These are phyloP conservation scores for Aspergillus indologenus DNA, from an alignment of 495 filamentous ascomycete species.

Conservation along the genomic window DNA sequence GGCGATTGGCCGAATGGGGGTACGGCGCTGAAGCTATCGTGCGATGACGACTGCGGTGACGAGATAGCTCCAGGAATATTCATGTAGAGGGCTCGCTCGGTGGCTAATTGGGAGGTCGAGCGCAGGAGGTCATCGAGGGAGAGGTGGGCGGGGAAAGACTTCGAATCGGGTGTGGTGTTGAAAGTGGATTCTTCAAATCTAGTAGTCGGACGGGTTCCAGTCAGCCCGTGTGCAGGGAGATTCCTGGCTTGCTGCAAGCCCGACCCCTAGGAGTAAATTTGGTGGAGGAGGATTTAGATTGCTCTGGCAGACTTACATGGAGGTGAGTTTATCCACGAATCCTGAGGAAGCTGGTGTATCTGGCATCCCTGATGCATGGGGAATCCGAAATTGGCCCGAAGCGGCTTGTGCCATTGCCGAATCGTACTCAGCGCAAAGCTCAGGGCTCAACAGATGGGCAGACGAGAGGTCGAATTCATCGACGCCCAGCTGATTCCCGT, in stretches of 20 bases:
- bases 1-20: conserved; percentile 5
- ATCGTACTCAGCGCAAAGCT: neutral
- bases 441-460: neutral
- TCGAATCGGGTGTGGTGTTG: conserved; percentile 6
- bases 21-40: neutral
- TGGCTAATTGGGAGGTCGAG: conserved; percentile 26
- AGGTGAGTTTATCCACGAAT: conserved; percentile 11
- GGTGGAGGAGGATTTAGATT: neutral
- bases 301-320: conserved; percentile 10
- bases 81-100: conserved; percentile 40
- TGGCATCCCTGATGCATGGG: neutral
- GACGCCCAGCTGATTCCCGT: conserved; percentile 1
- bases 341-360: neutral
- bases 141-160: neutral
- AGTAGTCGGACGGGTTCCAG: neutral
- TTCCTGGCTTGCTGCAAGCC: neutral
- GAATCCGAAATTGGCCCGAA: neutral
- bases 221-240: neutral
- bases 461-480: neutral
- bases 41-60: neutral
- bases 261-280: neutral
- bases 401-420: conserved; percentile 3
- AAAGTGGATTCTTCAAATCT: conserved; percentile 9
- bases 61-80: conserved; percentile 13
- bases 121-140: conserved; percentile 18